Conservation (phyloP, 1,139 yeast species). For the Blastobotrys niveus region DNA sequence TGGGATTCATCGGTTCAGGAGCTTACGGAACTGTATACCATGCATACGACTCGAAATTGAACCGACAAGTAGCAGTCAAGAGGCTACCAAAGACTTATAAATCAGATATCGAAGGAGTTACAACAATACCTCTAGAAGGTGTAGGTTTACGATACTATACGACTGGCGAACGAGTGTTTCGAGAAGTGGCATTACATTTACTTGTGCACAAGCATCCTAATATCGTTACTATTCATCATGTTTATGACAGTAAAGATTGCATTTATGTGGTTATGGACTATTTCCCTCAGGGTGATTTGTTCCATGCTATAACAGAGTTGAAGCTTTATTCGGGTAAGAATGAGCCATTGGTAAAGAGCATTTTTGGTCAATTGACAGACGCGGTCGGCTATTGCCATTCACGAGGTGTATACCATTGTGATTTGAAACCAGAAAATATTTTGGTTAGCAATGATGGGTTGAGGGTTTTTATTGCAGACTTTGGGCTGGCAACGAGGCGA, state of each 20-base stretch:
- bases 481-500: conserved; percentile 71
- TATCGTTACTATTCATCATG: conserved; percentile 67
- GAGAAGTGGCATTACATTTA: conserved; percentile 69
- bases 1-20: conserved; percentile 56
- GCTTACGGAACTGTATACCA: conserved; percentile 81
- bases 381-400: conserved; percentile 67
- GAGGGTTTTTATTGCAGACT: conserved; percentile 66
- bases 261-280: conserved; percentile 78
- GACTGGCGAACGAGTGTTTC: conserved; percentile 30
- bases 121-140: conserved; percentile 1
- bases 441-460: conserved; percentile 60
- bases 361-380: conserved; percentile 69
- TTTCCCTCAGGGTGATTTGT: conserved; percentile 76
- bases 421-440: conserved; percentile 85
- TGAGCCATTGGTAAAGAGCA: conserved; percentile 56
- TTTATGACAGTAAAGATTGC: conserved; percentile 38
- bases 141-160: background rate
- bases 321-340: conserved; percentile 49
- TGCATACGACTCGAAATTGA: conserved; percentile 51
- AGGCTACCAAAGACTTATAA: conserved; percentile 47
- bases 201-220: conserved; percentile 74
- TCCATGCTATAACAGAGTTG: conserved; percentile 68
- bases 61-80: conserved; percentile 62
- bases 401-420: conserved; percentile 74
- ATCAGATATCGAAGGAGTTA: conserved; percentile 14